Percentiles rank a stretch among this genome's conserved stretches.
Evolutionary conservation across 306 rosid genomes (phyloP).

Genomic region (Malus fusca): DNA sequence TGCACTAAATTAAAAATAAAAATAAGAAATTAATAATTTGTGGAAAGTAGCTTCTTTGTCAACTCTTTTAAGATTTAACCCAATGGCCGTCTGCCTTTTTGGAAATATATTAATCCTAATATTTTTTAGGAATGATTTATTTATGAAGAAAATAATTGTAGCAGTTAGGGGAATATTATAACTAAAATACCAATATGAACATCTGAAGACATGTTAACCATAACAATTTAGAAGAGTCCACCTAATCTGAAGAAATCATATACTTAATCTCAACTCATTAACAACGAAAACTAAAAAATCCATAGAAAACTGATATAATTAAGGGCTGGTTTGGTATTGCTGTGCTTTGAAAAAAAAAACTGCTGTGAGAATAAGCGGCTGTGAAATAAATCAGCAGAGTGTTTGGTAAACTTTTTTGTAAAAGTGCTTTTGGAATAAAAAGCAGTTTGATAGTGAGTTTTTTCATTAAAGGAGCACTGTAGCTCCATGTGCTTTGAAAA

Average conservation of each 20-base stretch:
- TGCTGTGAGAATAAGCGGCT: too few species aligned
- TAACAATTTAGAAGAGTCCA: constrained; percentile 1
- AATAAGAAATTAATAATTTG: not conserved
- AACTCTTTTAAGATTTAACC: not conserved
- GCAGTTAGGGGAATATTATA: not conserved
- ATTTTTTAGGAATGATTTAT: not conserved
- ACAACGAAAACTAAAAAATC: not conserved
- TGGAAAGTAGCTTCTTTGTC: not conserved
- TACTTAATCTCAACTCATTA: not conserved
- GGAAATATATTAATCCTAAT: not conserved
- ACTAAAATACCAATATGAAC: not conserved
- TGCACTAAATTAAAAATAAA: not conserved
- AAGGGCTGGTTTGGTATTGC: too few species aligned
- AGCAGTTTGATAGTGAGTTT: too few species aligned
- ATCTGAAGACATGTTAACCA: not conserved
- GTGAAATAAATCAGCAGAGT: too few species aligned
- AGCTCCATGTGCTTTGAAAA: too few species aligned
- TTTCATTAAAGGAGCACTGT: too few species aligned
- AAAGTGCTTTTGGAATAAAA: too few species aligned
- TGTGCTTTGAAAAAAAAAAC: too few species aligned
- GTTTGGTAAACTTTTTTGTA: too few species aligned
- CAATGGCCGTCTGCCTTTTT: not conserved
- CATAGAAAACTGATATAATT: not conserved
- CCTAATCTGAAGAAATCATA: not conserved
- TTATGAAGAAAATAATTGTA: not conserved